phyloP scores from a whole-genome alignment of 1,284 basidiomycete species.

The Cutaneotrichosporon curvatum region DNA sequence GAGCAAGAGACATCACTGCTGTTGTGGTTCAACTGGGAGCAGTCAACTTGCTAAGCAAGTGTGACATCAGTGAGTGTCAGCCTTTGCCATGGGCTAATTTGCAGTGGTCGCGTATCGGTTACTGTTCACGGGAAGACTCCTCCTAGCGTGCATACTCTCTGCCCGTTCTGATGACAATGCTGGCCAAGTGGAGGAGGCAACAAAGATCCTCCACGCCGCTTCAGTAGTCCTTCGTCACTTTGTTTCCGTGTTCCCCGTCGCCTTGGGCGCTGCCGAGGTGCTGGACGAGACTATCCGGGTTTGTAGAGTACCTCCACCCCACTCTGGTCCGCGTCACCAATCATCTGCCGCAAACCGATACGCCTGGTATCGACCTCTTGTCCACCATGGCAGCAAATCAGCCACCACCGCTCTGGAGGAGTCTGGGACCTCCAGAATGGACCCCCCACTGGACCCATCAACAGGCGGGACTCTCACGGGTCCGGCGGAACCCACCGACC shows the following conservation, averaged over 20 bases:
- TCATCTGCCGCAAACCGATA: background rate
- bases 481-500: background rate
- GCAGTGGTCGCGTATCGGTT: constrained; percentile 12
- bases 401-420: background rate
- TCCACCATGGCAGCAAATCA: constrained; percentile 5
- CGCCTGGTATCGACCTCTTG: constrained; percentile 12
- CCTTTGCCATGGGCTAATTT: background rate
- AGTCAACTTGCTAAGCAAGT: constrained; percentile 2
- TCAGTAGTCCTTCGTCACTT: constrained; percentile 13
- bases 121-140: constrained; percentile 13
- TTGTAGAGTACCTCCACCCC: constrained; percentile 3
- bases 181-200: constrained; percentile 9
- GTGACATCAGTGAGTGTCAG: constrained; percentile 9
- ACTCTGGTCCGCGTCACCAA: background rate
- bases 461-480: too few species aligned
- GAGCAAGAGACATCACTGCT: constrained; percentile 7
- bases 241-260: constrained; percentile 11
- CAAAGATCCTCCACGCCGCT: constrained; percentile 11
- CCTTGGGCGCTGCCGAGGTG: constrained; percentile 16
- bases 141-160: constrained; percentile 12
- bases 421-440: background rate
- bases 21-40: constrained; percentile 10
- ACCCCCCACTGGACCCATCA: too few species aligned
- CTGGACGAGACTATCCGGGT: constrained; percentile 18
- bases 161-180: constrained; percentile 9